phyloP scores from a whole-genome alignment of 169 alveolate genomes.

The Toxoplasma gondii region DNA sequence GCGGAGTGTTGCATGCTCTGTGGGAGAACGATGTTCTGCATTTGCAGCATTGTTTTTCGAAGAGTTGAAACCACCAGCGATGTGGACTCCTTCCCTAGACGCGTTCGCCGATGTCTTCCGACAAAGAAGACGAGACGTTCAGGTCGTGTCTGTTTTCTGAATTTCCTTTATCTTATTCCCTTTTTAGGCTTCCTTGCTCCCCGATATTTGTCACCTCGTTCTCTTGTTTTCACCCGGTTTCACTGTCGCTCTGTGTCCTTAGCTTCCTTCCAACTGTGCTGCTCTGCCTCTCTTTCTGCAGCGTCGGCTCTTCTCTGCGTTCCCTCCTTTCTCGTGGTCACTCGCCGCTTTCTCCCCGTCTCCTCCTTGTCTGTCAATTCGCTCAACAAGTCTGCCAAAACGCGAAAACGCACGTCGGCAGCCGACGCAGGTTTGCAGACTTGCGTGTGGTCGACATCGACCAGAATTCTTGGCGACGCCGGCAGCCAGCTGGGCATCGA shows the following conservation, averaged over 20 bases:
- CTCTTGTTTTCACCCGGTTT: not conserved
- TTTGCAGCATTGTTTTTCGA: too few species aligned
- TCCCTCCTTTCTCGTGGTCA: not conserved
- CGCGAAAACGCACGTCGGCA: not conserved
- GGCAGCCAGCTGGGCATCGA: conserved; percentile 9
- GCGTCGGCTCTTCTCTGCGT: not conserved
- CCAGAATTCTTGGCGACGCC: not conserved
- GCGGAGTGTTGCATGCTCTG: too few species aligned
- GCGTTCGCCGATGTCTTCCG: not conserved
- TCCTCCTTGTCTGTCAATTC: not conserved
- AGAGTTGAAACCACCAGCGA: too few species aligned
- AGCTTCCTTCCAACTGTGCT: too few species aligned
- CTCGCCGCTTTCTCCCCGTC: not conserved
- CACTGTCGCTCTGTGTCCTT: not conserved
- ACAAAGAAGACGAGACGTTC: too few species aligned
- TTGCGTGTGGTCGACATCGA: conserved; percentile 26
- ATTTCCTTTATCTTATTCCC: not conserved
- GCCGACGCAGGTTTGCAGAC: conserved; percentile 12
- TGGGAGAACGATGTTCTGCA: too few species aligned
- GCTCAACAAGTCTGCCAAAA: not conserved
- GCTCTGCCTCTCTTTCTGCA: not conserved
- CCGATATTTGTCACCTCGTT: not conserved
- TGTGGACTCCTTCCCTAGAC: too few species aligned
- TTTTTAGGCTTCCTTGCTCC: too few species aligned
- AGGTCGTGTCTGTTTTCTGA: not conserved